Base-by-base conservation (phyloP, 345 rosid genomes). In the Euclidium syriacum region DNA sequence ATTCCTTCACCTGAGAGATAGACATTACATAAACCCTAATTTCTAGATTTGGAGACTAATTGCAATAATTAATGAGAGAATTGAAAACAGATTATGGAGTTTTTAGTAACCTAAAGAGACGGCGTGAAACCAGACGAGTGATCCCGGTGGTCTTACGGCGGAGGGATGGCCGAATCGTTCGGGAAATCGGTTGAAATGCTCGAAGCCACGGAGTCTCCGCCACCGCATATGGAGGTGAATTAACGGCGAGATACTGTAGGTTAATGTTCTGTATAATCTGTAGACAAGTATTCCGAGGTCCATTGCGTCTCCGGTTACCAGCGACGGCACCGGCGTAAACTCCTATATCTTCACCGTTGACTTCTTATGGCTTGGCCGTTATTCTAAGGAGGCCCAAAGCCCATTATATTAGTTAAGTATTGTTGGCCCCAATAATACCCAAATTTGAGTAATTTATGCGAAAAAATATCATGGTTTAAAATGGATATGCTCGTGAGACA, bases 121-220 rank as follows among this genome's bases (percentile, higher is more conserved):
- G 57, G 96, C 95, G 73, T 86, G 98, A 76, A 91, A 86, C 95
- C 98, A 91, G 65, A 88, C 65, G 52, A 92, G 92, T 0, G 70
- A 77, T 23, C 95, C 96, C 3, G 87, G 75, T 0, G 94, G 89
- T 0, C 98, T 86, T 46, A 73, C 58, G 39, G 75, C 68, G 34
- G 95, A 92, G 25, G 98, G 77, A 24, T 57, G 76, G 41, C 96
- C 98, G 15, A 88, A 70, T 18, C 96, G 88, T 78, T 92, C 98
- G 0, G 80, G 79, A 95, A 91, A 85, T 5, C 98, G 95, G 40
- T 42, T 75, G 44, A 79, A 81, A 52, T 80, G 96, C 74, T 86
- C 98, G 46, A 68, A 75, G n/a, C 96, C 87, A 1, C 78, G 85
- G 74, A 84, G 59, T 10, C 61, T 66, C 18, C 94, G 96, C 94